phyloP scores from a whole-genome alignment of 768 basidiomycete species.

The Lentinus brumalis region DNA sequence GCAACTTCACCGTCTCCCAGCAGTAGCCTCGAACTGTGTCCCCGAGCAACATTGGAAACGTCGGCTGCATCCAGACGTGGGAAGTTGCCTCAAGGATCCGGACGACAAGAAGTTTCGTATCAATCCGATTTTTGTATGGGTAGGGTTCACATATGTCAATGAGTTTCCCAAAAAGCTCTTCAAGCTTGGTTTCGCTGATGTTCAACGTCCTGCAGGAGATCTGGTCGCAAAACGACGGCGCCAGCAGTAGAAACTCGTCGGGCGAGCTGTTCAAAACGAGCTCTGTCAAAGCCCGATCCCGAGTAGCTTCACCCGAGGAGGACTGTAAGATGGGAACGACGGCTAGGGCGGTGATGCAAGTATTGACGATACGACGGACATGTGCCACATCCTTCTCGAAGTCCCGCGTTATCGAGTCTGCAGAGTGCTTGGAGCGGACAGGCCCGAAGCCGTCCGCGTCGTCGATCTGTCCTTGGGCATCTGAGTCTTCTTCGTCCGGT shows the following conservation, averaged over 20 bases:
- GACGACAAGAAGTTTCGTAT: slow-evolving; percentile 54
- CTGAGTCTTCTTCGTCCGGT: slow-evolving; percentile 20
- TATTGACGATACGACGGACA: slow-evolving; percentile 41
- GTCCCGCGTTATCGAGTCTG: neutral
- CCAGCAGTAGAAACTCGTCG: slow-evolving; percentile 61
- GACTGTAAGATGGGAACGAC: slow-evolving; percentile 66
- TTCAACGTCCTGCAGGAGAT: slow-evolving; percentile 57
- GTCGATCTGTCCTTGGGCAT: slow-evolving; percentile 35
- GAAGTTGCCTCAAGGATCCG: slow-evolving; percentile 66
- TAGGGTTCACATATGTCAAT: slow-evolving; percentile 55
- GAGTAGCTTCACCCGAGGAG: slow-evolving; percentile 55
- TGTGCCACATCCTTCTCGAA: neutral
- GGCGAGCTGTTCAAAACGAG: slow-evolving; percentile 50
- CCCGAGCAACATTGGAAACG: slow-evolving; percentile 33
- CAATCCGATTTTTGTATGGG: slow-evolving; percentile 53
- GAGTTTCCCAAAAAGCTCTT: slow-evolving; percentile 55
- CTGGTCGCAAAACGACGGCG: slow-evolving; percentile 55
- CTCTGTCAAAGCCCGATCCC: slow-evolving; percentile 62
- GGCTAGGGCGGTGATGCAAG: slow-evolving; percentile 63
- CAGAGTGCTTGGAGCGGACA: slow-evolving; percentile 40
- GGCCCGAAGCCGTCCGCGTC: slow-evolving; percentile 63
- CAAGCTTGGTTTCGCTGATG: slow-evolving; percentile 52
- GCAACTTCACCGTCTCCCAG: slow-evolving; percentile 23
- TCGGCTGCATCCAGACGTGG: slow-evolving; percentile 53
- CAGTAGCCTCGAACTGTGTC: slow-evolving; percentile 47